phyloP scores from a whole-genome alignment of 495 filamentous ascomycete genomes.

The Neurospora sp. region DNA sequence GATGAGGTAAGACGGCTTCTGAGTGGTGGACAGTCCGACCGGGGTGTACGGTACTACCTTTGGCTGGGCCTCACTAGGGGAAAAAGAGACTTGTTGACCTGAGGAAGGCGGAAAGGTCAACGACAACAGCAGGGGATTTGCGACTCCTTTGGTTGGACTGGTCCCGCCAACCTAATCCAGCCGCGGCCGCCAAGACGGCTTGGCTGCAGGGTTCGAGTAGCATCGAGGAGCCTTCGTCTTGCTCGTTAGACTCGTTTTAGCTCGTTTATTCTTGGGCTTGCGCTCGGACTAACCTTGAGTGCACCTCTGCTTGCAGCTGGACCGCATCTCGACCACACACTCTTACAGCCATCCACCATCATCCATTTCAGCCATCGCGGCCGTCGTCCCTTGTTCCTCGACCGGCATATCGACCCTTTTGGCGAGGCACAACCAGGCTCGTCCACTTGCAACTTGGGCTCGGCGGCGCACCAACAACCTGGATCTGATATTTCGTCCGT shows the following conservation, averaged over 20 bases:
- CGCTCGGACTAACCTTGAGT: not conserved
- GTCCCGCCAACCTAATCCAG: slow-evolving; percentile 11
- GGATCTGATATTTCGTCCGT: slow-evolving; percentile 22
- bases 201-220: slow-evolving; percentile 6
- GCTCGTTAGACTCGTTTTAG: not conserved
- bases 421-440: not conserved
- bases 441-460: not conserved
- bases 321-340: not conserved
- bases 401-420: not conserved
- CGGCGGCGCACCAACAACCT: slow-evolving; percentile 3
- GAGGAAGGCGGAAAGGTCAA: not conserved
- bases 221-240: slow-evolving; percentile 3
- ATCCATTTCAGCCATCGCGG: not conserved
- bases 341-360: slow-evolving; percentile 3
- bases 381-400: not conserved
- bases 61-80: slow-evolving; percentile 3
- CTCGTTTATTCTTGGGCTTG: not conserved
- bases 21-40: not conserved
- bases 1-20: not conserved
- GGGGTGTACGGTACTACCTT: not conserved
- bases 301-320: slow-evolving; percentile 2
- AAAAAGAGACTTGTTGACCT: slow-evolving; percentile 5
- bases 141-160: not conserved
- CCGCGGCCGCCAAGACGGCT: slow-evolving; percentile 12
- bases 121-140: not conserved